Conservation (phyloP, 2,329 filamentous ascomycete species). For the Neoscytalidium dimidiatum region DNA sequence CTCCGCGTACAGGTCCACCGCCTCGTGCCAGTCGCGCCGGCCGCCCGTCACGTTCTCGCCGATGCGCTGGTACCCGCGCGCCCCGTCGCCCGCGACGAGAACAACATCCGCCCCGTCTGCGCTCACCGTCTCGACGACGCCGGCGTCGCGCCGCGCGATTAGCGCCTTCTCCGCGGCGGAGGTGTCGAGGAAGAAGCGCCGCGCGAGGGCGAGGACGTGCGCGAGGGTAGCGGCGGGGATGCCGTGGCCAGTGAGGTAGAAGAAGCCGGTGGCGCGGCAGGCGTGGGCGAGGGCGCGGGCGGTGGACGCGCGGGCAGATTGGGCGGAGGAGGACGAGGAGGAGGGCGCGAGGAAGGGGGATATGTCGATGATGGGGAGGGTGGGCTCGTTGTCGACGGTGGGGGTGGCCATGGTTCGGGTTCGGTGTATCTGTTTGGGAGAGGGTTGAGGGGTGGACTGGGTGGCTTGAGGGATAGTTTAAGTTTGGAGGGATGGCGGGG, state of each 20-base stretch:
- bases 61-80: constrained; percentile 40
- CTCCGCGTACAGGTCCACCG: constrained; percentile 44
- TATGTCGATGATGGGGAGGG: constrained; percentile 45
- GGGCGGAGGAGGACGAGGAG: constrained; percentile 18
- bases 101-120: background rate
- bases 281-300: constrained; percentile 37
- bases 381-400: constrained; percentile 16
- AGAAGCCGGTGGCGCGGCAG: constrained; percentile 44
- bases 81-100: constrained; percentile 31
- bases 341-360: constrained; percentile 36
- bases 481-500: background rate
- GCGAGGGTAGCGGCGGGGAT: constrained; percentile 33
- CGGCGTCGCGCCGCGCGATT: constrained; percentile 33
- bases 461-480: background rate
- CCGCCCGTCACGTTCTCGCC: constrained; percentile 41
- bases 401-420: background rate
- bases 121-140: constrained; percentile 27
- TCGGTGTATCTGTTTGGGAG: background rate
- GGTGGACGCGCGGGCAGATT: constrained; percentile 26
- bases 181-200: constrained; percentile 35
- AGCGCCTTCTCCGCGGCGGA: constrained; percentile 33
- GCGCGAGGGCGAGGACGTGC: constrained; percentile 33
- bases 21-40: constrained; percentile 39
- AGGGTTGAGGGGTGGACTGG: background rate
- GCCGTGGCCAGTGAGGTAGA: constrained; percentile 46